Base-by-base conservation (phyloP, 106 monocot genomes). In the Alisma plantagoaquatica region DNA sequence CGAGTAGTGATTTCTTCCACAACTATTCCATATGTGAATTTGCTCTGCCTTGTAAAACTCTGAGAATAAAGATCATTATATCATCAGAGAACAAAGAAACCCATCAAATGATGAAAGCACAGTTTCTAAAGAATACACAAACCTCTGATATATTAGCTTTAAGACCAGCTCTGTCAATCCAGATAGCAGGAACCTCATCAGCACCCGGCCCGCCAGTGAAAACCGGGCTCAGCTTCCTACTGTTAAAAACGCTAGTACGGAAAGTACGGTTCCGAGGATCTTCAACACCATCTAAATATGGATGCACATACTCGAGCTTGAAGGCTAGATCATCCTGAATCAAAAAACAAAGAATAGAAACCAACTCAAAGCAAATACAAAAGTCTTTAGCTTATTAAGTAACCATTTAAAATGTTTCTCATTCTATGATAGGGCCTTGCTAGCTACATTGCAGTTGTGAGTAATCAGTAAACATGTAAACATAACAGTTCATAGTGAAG, bases 71-170 rank as follows among this genome's bases (percentile, higher is more conserved):
- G 35, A 6, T 7, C 35, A 38, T 6, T 38, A 7, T 14, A 38
- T 38, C 35, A 38, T n/a, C 35, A 38, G 14, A 38, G 6, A 38
- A 38, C 9, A 7, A 14, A 38, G 35, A 38, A 38, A 7, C 35
- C 35, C 14, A 14, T 38, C 6, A 38, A 38, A 38, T 7, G 9
- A 38, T 38, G 63, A 27, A 26, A 53, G 31, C 3, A 51, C 9
- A 10, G 20, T 23, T 27, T 10, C 1, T 4, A 18, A 64, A 18
- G 20, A n/a, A 41, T 52, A 3, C 0, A 46, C 30, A 6, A 29
- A 98, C 98, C 85, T 98, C 98, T 23, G 85, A 75, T 50, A 98
- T 86, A 64, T 90, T 98, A 58, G 98, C 90, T 78, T 98, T 98
- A 31, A 82, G 57, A 3, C 98, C 98, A 22, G 79, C 85, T 52